Base-by-base conservation (phyloP, 208 protist genomes). In the Leishmania aethiopica region DNA sequence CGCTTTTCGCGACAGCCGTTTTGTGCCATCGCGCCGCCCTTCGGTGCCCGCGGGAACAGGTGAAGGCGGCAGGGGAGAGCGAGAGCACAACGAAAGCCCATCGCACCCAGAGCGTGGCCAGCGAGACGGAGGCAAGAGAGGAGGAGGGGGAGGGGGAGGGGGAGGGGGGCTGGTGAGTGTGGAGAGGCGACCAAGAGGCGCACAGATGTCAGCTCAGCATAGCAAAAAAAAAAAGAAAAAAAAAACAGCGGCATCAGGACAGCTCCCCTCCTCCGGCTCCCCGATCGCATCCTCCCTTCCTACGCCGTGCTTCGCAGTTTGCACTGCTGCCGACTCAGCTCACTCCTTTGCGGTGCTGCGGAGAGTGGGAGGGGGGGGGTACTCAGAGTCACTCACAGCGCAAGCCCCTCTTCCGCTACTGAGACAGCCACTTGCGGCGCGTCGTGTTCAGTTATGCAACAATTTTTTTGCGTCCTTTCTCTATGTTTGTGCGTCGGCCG, bases 181-280 rank as follows among this genome's bases (percentile, higher is more conserved):
- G 59, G 59, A 35, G 28, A 25, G 59, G 59, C n/a, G 28, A 64
- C 0, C 59, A 64, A 32, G 59, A 32, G 59, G 28, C 59, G 10
- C 59, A 32, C 25, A 55, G 6, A 75, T 55, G 32, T 77, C 11
- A 78, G n/a, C 3, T 15, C 25, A 70, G 49, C 51, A 37, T 5
- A 49, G 51, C 17, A 42, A 32, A 35, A 53, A 75, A 67, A 40
- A 69, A 6, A 75, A 76, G 10, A 81, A 59, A n/a, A 70, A 37
- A 59, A 57, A 67, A 25, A 45, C 42, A 25, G 6, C 3, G 37
- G 45, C 40, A 59, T 32, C 28, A 35, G 35, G n/a, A 64, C 4
- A 64, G n/a, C n/a, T 64, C 59, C 32, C 25, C 8, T 28, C 32
- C 17, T 15, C 22, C 67, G 35, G 15, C 37, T 32, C 37, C 15